These are phyloP conservation scores for Phaeotremella fagi DNA, from an alignment of 768 basidiomycete species.

Conservation along the genomic window DNA sequence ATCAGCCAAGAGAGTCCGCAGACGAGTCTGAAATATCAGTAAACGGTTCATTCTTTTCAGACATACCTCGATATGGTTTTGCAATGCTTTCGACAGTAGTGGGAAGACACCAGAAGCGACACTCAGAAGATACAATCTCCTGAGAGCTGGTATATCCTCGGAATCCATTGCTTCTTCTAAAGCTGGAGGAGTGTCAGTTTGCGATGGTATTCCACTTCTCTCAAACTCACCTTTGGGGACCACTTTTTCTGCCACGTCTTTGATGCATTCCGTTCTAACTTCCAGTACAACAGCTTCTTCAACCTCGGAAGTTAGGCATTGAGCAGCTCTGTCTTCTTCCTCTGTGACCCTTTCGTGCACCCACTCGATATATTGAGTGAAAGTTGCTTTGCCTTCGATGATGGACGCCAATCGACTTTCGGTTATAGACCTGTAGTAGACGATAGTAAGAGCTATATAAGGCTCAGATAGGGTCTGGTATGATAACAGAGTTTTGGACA, in stretches of 20 bases:
- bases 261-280: slow-evolving; percentile 19
- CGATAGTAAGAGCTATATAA: slow-evolving; percentile 12
- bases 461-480: slow-evolving; percentile 15
- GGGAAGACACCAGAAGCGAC: slow-evolving; percentile 23
- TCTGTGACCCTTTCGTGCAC: slow-evolving; percentile 30
- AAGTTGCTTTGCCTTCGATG: slow-evolving; percentile 9
- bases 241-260: slow-evolving; percentile 19
- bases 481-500: slow-evolving; percentile 15
- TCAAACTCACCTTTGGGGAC: slow-evolving; percentile 25
- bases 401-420: slow-evolving; percentile 3
- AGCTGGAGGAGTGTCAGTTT: slow-evolving; percentile 16
- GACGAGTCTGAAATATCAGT: slow-evolving; percentile 8
- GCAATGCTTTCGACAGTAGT: slow-evolving; percentile 24
- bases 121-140: slow-evolving; percentile 27
- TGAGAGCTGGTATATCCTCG: slow-evolving; percentile 20
- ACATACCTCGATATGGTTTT: slow-evolving; percentile 34
- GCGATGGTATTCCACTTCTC: background rate
- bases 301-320: slow-evolving; percentile 12
- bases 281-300: slow-evolving; percentile 19
- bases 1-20: slow-evolving; percentile 39
- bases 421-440: slow-evolving; percentile 10
- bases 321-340: slow-evolving; percentile 23
- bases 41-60: too few species aligned
- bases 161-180: slow-evolving; percentile 44
- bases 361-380: slow-evolving; percentile 36